A percentile compares a stretch with the other conserved stretches of the same genome.
phyloP scores from a whole-genome alignment of 2,329 filamentous ascomycete species.

The Dothistroma pini region DNA sequence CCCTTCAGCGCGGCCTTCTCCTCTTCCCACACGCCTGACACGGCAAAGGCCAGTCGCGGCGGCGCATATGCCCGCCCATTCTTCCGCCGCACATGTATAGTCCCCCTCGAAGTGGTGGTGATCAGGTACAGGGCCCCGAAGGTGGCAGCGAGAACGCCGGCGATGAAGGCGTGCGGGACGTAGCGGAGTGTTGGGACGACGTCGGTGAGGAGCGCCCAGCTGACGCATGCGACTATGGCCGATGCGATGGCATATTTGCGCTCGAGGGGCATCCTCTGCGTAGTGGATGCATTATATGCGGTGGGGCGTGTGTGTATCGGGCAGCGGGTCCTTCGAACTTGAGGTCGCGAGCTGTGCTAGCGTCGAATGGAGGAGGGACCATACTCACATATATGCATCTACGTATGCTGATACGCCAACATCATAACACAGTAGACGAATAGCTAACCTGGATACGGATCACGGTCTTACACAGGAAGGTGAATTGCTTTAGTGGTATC shows the following conservation, averaged over 20 bases:
- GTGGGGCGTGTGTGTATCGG: background rate
- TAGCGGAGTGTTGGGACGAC: constrained; percentile 81
- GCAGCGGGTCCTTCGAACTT: background rate
- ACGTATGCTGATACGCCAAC: background rate
- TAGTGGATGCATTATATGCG: constrained; percentile 16
- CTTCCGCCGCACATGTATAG: constrained; percentile 33
- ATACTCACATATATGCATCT: background rate
- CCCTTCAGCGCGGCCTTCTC: constrained; percentile 65
- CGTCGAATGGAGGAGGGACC: background rate
- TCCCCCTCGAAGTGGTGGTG: constrained; percentile 58
- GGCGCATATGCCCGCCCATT: constrained; percentile 19
- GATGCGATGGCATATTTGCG: constrained; percentile 68
- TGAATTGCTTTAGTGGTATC: background rate
- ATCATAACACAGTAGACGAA: background rate
- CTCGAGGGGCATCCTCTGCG: constrained; percentile 59
- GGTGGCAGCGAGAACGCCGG: constrained; percentile 58
- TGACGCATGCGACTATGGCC: constrained; percentile 68
- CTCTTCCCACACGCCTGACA: constrained; percentile 58
- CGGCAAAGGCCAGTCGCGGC: constrained; percentile 26
- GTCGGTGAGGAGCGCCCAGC: constrained; percentile 81
- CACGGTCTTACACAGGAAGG: background rate
- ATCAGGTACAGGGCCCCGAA: constrained; percentile 57
- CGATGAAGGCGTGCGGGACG: constrained; percentile 76
- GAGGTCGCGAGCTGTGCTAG: background rate
- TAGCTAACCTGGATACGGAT: background rate